Evolutionary conservation across 352 stramenopile species (phyloP), one percentile per base, ranked within the genome.

Genomic region (Pythium apleroticum): DNA sequence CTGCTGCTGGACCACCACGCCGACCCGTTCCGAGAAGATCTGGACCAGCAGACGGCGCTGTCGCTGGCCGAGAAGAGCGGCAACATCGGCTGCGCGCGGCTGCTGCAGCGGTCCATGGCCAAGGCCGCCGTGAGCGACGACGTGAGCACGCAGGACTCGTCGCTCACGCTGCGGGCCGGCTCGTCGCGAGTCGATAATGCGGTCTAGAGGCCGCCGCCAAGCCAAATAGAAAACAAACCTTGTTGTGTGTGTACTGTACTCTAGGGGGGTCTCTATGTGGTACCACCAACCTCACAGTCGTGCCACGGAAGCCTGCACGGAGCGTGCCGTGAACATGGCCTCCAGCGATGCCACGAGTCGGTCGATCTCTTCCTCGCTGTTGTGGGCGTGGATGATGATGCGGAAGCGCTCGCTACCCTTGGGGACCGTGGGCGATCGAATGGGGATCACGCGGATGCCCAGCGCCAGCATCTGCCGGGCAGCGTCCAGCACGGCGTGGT

Each of bases 331-430:
- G 50, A 92, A 92, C 63, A 88, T 74, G 20, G 39, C 50, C 15
- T 72, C 75, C 12, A 90, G 71, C 52, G 79, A 81, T 22, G 46
- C 46, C 41, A 89, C 75, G n/a, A 96, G 74, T 37, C 49, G 45
- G 49, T 92, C 74, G 20, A 99, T 80, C 75, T 99, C 79, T 8
- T 76, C 63, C 5, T 82, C 67, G 2, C 84, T 93, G 76, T 99
- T 99, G 78, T 98, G 80, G 10, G 90, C 77, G 81, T 99, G 97
- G 30, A 99, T 76, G 63, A 99, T 95, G 37, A 99, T 95, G 39
- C 97, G 90, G 68, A 99, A 91, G 31, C 97, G 84, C 74, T 99
- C 97, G 33, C 88, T 76, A 48, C 96, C 96, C 56, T 90, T 92
- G 19, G 95, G 80, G 1, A 99, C 97, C 2, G 96, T 99, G 12